These are phyloP conservation scores for Solanum pinnatisectum DNA, from an alignment of 257 asterid genomes.

Conservation along the genomic window DNA sequence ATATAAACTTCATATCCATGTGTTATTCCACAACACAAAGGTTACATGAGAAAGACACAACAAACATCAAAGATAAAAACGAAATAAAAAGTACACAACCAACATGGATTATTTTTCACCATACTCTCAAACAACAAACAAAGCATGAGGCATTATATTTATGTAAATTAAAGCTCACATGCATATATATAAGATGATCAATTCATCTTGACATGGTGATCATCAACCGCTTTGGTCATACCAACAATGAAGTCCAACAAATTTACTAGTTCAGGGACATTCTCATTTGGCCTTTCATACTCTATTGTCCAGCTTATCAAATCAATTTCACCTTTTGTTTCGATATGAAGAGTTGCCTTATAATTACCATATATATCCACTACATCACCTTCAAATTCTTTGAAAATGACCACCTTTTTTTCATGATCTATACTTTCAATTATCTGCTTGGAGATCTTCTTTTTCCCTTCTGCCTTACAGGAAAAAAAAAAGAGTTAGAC, in stretches of 20 bases:
- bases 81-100: background rate
- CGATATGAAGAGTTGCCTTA: background rate
- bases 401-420: background rate
- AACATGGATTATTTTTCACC: background rate
- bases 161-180: background rate
- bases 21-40: no score
- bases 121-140: background rate
- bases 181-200: background rate
- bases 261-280: background rate
- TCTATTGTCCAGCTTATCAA: background rate
- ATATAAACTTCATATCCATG: no score
- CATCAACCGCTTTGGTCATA: background rate
- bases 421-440: background rate
- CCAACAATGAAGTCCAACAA: background rate
- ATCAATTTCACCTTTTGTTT: background rate
- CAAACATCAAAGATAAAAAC: background rate
- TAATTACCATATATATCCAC: background rate
- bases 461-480: background rate
- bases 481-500: background rate
- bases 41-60: background rate
- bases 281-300: background rate
- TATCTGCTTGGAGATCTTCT: background rate
- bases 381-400: background rate
- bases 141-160: background rate
- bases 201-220: background rate